Conservation (phyloP, 495 filamentous ascomycete species). For the Gamarada debralockiae region DNA sequence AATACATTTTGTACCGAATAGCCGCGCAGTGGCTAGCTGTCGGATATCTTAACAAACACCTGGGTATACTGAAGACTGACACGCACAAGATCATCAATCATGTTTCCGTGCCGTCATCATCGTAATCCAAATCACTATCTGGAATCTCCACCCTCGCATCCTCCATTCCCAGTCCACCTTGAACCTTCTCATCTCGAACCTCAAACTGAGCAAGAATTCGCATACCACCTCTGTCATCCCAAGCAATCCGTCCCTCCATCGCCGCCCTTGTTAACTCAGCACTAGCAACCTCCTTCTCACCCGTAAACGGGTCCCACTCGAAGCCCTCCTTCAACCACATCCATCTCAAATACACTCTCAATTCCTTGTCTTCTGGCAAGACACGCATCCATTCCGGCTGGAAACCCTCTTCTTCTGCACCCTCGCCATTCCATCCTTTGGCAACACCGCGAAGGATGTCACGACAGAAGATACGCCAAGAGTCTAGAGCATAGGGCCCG, state of each 20-base stretch:
- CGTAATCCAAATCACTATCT: no score
- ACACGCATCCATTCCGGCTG: conserved; percentile 86
- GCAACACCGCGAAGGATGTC: conserved; percentile 67
- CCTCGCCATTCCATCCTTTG: conserved; percentile 55
- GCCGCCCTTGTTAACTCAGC: conserved; percentile 56
- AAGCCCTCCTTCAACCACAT: conserved; percentile 87
- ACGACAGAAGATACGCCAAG: conserved; percentile 91
- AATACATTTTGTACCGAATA: no score
- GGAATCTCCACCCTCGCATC: no score
- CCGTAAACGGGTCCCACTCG: conserved; percentile 73
- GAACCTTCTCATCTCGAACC: not conserved
- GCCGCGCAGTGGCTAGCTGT: no score
- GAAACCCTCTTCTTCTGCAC: conserved; percentile 30
- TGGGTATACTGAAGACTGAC: no score
- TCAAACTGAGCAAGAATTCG: conserved; percentile 11
- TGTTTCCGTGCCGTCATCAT: no score
- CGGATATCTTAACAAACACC: no score
- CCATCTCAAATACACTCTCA: conserved; percentile 83
- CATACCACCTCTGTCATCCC: conserved; percentile 46
- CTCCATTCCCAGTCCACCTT: no score
- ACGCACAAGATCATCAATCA: no score
- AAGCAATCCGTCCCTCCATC: conserved; percentile 53
- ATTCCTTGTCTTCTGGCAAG: conserved; percentile 80
- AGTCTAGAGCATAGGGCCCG: conserved; percentile 87
- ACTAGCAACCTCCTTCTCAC: conserved; percentile 52